Percentiles rank a stretch among this genome's conserved stretches.
Evolutionary conservation across 495 filamentous ascomycete genomes (phyloP).

Genomic region (Aspergillus coremiiformis): DNA sequence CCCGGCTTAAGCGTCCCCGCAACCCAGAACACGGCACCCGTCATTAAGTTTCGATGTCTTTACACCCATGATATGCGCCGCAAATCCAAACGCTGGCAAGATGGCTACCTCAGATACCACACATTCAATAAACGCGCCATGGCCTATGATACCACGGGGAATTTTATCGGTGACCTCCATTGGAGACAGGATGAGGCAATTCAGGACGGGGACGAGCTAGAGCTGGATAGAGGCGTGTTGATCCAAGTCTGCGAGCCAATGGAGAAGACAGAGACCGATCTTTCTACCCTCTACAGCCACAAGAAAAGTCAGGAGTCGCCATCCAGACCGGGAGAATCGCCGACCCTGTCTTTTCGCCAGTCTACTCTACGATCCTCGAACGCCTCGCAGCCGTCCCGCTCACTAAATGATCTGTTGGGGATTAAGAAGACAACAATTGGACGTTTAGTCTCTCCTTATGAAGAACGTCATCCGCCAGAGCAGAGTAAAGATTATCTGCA

Average conservation of each 20-base stretch:
- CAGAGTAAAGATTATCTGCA: slow-evolving; percentile 2
- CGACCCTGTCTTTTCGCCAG: slow-evolving; percentile 11
- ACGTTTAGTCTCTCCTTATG: slow-evolving; percentile 45
- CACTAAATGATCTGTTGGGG: slow-evolving; percentile 51
- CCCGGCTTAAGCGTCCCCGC: slow-evolving; percentile 26
- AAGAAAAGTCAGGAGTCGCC: slow-evolving; percentile 31
- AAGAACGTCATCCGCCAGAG: slow-evolving; percentile 24
- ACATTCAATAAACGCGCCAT: slow-evolving; percentile 88
- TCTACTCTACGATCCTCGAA: slow-evolving; percentile 19
- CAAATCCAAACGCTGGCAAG: slow-evolving; percentile 89
- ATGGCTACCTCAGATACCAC: slow-evolving; percentile 81
- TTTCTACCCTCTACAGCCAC: slow-evolving; percentile 65
- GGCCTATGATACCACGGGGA: slow-evolving; percentile 76
- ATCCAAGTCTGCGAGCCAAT: slow-evolving; percentile 72
- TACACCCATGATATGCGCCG: slow-evolving; percentile 77
- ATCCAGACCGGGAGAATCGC: slow-evolving; percentile 8
- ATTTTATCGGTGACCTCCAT: slow-evolving; percentile 78
- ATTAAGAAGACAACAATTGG: slow-evolving; percentile 44
- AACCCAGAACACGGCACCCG: slow-evolving; percentile 61
- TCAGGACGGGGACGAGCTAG: slow-evolving; percentile 72
- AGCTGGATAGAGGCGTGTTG: slow-evolving; percentile 67
- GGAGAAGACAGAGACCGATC: slow-evolving; percentile 65
- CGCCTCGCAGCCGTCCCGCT: slow-evolving; percentile 35
- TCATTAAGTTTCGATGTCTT: slow-evolving; percentile 74
- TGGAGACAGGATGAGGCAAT: slow-evolving; percentile 60